Conservation (phyloP, 768 basidiomycete genomes). For the Tremella yokohamensis region DNA sequence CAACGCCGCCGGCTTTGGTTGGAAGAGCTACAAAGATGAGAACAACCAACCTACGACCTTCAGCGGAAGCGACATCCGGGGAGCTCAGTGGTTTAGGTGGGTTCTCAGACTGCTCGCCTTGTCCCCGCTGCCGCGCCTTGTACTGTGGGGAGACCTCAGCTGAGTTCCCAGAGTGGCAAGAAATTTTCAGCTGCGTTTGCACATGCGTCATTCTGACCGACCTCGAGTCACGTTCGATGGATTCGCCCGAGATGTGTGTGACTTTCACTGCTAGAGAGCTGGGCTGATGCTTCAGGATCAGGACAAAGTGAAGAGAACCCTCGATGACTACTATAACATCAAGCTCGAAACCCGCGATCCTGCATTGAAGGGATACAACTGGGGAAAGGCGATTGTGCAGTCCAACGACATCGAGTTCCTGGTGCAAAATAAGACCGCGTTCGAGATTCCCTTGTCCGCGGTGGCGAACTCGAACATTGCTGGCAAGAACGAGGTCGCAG, state of each 20-base stretch:
- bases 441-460: conserved; percentile 77
- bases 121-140: neutral
- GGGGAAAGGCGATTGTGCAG: conserved; percentile 93
- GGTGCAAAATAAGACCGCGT: conserved; percentile 79
- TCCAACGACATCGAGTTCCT: conserved; percentile 88
- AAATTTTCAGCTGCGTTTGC: conserved; percentile 81
- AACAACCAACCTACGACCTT: conserved; percentile 57
- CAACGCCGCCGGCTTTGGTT: conserved; percentile 84
- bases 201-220: conserved; percentile 62
- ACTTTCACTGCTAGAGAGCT: neutral
- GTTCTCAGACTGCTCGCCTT: neutral
- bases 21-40: conserved; percentile 66
- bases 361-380: conserved; percentile 95
- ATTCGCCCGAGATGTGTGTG: conserved; percentile 77
- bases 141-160: neutral
- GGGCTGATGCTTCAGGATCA: conserved; percentile 63
- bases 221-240: conserved; percentile 85
- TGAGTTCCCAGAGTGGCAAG: conserved; percentile 64
- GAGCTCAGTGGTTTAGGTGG: conserved; percentile 43
- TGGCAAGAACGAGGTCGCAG: conserved; percentile 93
- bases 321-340: conserved; percentile 83
- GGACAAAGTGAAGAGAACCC: conserved; percentile 70
- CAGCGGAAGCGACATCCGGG: conserved; percentile 29
- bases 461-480: conserved; percentile 98
- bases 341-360: conserved; percentile 80